A percentile compares a stretch with the other conserved stretches of the same genome.
Conservation (phyloP, 805 yeast species). For the Candida caryicola region DNA sequence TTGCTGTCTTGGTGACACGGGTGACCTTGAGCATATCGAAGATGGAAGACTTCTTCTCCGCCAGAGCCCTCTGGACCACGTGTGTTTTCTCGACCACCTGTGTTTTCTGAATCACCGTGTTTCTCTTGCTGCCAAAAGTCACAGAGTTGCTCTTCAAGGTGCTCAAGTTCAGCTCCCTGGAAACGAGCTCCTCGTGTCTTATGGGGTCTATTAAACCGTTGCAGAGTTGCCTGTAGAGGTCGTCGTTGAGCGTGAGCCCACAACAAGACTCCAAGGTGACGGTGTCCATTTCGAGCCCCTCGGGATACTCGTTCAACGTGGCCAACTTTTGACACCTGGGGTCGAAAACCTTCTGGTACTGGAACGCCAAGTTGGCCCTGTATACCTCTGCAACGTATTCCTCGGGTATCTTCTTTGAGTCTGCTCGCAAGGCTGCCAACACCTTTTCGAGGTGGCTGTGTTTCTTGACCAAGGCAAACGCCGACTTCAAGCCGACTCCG, state of each 20-base stretch:
- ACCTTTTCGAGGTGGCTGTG: constrained; percentile 54
- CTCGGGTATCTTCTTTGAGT: constrained; percentile 59
- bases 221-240: constrained; percentile 56
- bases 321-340: constrained; percentile 50
- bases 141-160: constrained; percentile 12
- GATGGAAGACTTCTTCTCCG: not conserved
- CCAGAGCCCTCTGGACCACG: constrained; percentile 5
- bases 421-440: constrained; percentile 53
- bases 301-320: constrained; percentile 58
- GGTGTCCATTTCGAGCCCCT: constrained; percentile 36
- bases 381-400: constrained; percentile 58
- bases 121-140: not conserved
- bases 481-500: constrained; percentile 76
- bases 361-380: constrained; percentile 76
- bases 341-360: constrained; percentile 80
- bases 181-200: constrained; percentile 43
- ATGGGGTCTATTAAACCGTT: constrained; percentile 67
- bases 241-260: constrained; percentile 43
- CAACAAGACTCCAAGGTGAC: constrained; percentile 45
- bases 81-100: not conserved
- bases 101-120: constrained; percentile 2
- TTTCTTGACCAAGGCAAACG: constrained; percentile 57
- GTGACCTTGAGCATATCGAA: constrained; percentile 2
- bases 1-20: not conserved
- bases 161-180: constrained; percentile 44